Evolutionary conservation across 2,329 filamentous ascomycete genomes (phyloP), one percentile per base, ranked within the genome.

Genomic region (Penicillium paneum): DNA sequence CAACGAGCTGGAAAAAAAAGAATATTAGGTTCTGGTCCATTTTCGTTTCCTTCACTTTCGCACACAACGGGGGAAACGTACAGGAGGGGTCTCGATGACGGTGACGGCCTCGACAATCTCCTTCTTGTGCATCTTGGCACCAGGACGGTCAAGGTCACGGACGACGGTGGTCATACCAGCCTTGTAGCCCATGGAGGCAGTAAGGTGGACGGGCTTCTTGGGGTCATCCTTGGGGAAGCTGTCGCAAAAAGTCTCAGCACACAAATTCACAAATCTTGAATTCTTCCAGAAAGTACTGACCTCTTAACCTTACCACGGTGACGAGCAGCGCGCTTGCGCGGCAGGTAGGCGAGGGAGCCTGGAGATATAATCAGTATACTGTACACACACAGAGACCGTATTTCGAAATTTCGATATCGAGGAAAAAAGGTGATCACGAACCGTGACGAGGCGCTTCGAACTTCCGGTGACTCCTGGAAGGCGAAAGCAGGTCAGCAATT

Each of bases 181-280:
- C 91, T 99, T 99, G 88, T 99, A 99, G 79, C 94, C 94, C 88
- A 97, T 92, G 75, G 91, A 82, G 75, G 94, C 94, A 65, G 94
- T 99, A 74, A 99, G 87, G 86, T 99, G 94, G 79, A 97, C 91
- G 74, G 92, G 90, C 88, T 97, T 96, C 90, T 97, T 97, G 76
- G 91, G 83, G 85, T 99, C 92, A 90, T 99, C 94, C 89, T 97
- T 97, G 77, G 94, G 94, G 88, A 99, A 99, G 81, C 91, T 95
- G 75, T 70, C 54, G 61, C 58, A 58, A 52, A 26, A 60, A 58
- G 53, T 71, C 61, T 75, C 62, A 71, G 67, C 62, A 67, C 66
- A 66, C 36, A 48, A 38, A 29, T 56, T 55, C 41, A 42, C 36
- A 59, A 62, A 40, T 53, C 61, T 61, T 32, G 36, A 43, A 32